Evolutionary conservation across 2,329 filamentous ascomycete species (phyloP).

Genomic region (Aureobasidium sp.): DNA sequence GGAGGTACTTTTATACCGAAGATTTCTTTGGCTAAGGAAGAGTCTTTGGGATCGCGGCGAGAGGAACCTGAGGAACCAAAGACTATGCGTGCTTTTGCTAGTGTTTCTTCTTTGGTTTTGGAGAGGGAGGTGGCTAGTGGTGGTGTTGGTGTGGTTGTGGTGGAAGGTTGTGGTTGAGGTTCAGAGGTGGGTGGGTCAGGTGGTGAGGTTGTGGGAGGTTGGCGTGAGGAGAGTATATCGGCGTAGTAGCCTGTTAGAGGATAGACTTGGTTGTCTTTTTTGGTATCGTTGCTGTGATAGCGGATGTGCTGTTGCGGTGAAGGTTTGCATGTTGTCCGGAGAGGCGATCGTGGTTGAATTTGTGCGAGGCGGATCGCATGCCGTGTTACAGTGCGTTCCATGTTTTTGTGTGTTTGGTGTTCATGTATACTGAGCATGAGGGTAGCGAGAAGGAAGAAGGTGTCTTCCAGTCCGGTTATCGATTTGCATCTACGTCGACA

Average conservation of each 20-base stretch:
- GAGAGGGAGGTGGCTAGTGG: conserved; percentile 30
- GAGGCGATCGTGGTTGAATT: background rate
- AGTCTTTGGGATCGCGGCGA: conserved; percentile 48
- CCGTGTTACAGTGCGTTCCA: background rate
- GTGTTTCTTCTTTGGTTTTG: conserved; percentile 45
- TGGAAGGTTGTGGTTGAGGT: conserved; percentile 22
- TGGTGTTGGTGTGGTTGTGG: conserved; percentile 23
- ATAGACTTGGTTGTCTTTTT: conserved; percentile 3
- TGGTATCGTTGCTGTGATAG: background rate
- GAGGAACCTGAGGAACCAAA: conserved; percentile 73
- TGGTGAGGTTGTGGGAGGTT: conserved; percentile 2
- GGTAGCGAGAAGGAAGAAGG: background rate
- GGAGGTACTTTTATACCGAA: conserved; percentile 79
- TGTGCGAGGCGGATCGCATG: background rate
- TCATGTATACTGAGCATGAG: background rate
- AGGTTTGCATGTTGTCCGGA: background rate
- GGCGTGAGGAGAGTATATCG: conserved; percentile 18
- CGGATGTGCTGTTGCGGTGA: background rate
- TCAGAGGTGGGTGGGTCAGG: conserved; percentile 7
- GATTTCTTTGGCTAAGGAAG: conserved; percentile 40
- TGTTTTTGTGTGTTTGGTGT: background rate
- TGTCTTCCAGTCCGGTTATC: background rate
- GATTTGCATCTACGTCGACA: background rate
- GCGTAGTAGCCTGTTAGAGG: conserved; percentile 18
- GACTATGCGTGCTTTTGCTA: conserved; percentile 56